Evolutionary conservation across 257 asterid species (phyloP).

Genomic region (Petunia secreta): DNA sequence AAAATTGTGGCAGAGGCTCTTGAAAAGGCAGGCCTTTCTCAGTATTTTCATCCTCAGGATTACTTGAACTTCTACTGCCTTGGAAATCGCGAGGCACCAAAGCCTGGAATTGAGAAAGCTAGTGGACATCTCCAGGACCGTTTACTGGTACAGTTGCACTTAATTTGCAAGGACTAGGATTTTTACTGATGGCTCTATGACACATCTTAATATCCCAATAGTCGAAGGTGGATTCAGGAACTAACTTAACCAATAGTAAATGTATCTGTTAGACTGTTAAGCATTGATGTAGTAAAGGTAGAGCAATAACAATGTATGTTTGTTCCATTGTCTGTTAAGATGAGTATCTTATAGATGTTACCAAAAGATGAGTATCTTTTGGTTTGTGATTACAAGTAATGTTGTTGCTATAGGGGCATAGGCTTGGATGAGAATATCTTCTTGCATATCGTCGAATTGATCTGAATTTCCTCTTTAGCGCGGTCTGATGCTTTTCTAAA

Average conservation of each 20-base stretch:
- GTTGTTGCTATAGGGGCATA: too few species aligned
- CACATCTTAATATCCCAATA: neutral
- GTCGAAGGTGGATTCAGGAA: too few species aligned
- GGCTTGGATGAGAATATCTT: too few species aligned
- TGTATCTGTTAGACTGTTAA: too few species aligned
- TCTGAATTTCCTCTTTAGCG: too few species aligned
- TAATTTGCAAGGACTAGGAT: neutral
- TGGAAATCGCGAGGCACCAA: constrained; percentile 49
- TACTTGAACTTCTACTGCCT: constrained; percentile 58
- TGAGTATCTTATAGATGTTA: neutral
- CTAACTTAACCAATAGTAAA: too few species aligned
- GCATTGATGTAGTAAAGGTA: neutral
- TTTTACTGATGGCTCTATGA: too few species aligned
- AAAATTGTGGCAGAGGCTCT: constrained; percentile 45
- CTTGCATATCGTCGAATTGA: too few species aligned
- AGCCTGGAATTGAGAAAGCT: constrained; percentile 30
- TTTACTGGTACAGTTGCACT: constrained; percentile 43
- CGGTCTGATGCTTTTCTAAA: too few species aligned
- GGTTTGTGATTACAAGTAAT: too few species aligned
- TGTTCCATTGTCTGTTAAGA: neutral
- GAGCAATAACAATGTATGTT: neutral
- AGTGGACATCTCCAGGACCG: constrained; percentile 31
- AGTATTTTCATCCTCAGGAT: constrained; percentile 48
- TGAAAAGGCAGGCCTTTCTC: constrained; percentile 25
- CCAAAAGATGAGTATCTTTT: too few species aligned